phyloP scores from a whole-genome alignment of 345 rosid genomes.

The Stellera chamaejasme region DNA sequence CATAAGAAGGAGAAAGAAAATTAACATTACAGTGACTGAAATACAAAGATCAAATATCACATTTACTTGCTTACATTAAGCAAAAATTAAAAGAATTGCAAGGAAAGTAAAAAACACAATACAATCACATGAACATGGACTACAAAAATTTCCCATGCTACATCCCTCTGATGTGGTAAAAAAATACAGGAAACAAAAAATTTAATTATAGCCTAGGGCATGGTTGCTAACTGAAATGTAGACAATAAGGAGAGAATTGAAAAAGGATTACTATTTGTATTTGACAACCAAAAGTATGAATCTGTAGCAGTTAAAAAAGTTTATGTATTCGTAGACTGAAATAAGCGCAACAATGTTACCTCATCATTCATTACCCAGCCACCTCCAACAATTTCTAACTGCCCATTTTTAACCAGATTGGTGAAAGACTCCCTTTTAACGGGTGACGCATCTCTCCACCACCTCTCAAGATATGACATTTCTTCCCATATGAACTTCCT shows the following conservation, averaged over 20 bases:
- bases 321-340: background rate
- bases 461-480: constrained; percentile 94
- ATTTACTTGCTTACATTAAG: background rate
- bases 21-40: background rate
- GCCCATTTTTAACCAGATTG: constrained; percentile 77
- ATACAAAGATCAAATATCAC: background rate
- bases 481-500: constrained; percentile 99
- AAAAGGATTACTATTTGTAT: background rate
- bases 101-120: too few species aligned
- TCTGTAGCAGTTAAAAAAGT: too few species aligned
- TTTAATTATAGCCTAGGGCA: background rate
- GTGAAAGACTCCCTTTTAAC: constrained; percentile 56
- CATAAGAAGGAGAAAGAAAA: constrained; percentile 13
- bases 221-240: background rate
- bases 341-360: constrained; percentile 33
- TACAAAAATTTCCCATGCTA: too few species aligned
- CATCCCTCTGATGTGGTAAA: too few species aligned
- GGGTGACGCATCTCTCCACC: constrained; percentile 95
- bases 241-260: background rate
- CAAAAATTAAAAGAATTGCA: background rate
- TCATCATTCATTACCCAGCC: constrained; percentile 99
- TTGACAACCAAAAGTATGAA: background rate
- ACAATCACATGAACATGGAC: too few species aligned
- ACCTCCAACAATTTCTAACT: constrained; percentile 96
- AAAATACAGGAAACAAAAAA: background rate